Evolutionary conservation across 2,329 filamentous ascomycete species (phyloP), one percentile per base, ranked within the genome.

Genomic region (Pseudogymnoascus sp.): DNA sequence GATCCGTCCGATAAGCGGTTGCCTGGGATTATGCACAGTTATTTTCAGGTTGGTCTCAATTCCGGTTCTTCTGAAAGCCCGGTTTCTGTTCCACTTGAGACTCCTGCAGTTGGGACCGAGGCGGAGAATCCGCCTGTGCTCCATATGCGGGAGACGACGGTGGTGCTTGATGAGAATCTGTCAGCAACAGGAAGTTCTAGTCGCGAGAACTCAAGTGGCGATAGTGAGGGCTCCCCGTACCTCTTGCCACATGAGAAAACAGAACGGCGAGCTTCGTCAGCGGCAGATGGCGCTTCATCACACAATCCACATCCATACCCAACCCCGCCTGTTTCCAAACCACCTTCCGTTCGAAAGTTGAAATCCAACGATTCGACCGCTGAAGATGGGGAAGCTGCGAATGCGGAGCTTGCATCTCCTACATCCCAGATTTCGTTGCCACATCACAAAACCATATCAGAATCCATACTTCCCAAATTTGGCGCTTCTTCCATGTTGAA

Each of bases 1-100:
- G 93, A 97, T 78, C 88, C 89, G 68, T 88, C 90, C 74, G 95
- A 99, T 80, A 97, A 96, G 80, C 89, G 95, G 78, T 83, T 96
- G 75, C 95, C 95, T 70, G 91, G 92, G 76, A 96, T 97, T 80
- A 89, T 95, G 84, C 85, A 87, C 77, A 96, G 89, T 82, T 97
- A 95, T 83, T 96, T 97, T 84, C 95, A 99, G 93, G 95, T 99
- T 96, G 88, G 95, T 97, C 59, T 40, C 59, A 36, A 40, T 61
- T 84, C 85, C 83, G 86, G 84, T 81, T 86, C 87, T 87, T 83
- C 84, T 83, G 68, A 68, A 72, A 65, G 63, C 70, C 53, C 69
- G 60, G 66, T 68, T 70, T 69, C 67, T 68, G 68, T 65, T 66
- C 70, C 68, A 23, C 67, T 71, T 68, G 70, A 73, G 62, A 72